Evolutionary conservation across 2,329 filamentous ascomycete species (phyloP), one percentile per base, ranked within the genome.

Genomic region (Fonsecaea monophora): DNA sequence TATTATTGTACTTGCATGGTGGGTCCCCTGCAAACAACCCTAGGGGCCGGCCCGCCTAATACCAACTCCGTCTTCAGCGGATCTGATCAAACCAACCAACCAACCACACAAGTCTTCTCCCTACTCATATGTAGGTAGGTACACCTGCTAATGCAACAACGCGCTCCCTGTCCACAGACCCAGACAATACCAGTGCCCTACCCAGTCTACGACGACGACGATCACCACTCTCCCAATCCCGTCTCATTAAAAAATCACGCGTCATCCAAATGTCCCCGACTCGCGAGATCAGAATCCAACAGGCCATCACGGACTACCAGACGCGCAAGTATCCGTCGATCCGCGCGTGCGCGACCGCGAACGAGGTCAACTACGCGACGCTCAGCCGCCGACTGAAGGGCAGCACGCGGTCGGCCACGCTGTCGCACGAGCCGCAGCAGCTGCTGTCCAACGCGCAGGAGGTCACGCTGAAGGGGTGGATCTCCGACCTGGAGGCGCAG

Each of bases 361-460:
- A 66, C 38, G 58, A 58, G 18, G 30, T 66, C 18, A 35, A 61
- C 38, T 42, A 55, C n/a, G 35, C 42, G 4, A 66, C 62, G 4
- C 35, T 64, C 5, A n/a, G 30, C n/a, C 64, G 60, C 18, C 12
- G 64, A 35, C 60, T 61, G 7, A 38, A 61, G 30, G 64, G 64
- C 35, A 38, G 7, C 35, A 38, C 35, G 18, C 18, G 34, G 35
- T 48, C 50, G 32, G 12, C 32, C 15, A 15, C 42, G 25, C 25
- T 62, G 15, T 18, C 55, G 32, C 66, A 59, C 37, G 38, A 62
- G 56, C 13, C 40, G 21, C 48, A 62, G 53, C 66, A 68, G 38
- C 45, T 65, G 8, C 48, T 68, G 35, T 53, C 66, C 13, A 56
- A 34, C 34, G 9, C 37, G 62, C 66, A 68, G 48, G 66, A 68